These are phyloP conservation scores for Ceriops zippeliana DNA, from an alignment of 345 rosid genomes.

Conservation along the genomic window DNA sequence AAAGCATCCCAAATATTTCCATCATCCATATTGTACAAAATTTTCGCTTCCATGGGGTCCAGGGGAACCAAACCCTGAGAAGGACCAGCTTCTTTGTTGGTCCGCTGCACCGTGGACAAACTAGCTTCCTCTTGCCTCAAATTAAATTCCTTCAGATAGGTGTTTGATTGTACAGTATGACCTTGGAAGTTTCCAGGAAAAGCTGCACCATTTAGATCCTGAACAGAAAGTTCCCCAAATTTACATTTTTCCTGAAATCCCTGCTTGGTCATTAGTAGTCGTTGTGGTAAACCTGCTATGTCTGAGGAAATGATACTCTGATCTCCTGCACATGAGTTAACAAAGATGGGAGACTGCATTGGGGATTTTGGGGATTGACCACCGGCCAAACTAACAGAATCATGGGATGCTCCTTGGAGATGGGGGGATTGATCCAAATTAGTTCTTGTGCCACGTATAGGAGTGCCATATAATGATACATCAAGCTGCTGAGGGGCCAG, in stretches of 20 bases:
- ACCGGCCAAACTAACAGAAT: conserved; percentile 28
- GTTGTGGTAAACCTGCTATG: conserved; percentile 31
- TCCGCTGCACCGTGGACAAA: conserved; percentile 40
- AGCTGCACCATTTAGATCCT: conserved; percentile 31
- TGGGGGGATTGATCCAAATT: conserved; percentile 10
- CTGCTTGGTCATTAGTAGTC: conserved; percentile 32
- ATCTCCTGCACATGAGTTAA: conserved; percentile 31
- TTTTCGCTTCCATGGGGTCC: conserved; percentile 86
- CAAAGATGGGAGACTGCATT: conserved; percentile 27
- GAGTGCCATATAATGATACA: conserved; percentile 48
- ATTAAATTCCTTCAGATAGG: conserved; percentile 30
- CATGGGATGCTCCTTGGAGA: conserved; percentile 18
- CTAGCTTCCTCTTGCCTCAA: conserved; percentile 44
- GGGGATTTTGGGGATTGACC: conserved; percentile 38
- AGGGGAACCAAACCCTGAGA: conserved; percentile 52
- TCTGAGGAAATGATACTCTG: conserved; percentile 29
- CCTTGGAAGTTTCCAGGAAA: conserved; percentile 29
- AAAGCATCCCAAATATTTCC: conserved; percentile 68
- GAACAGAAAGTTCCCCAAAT: conserved; percentile 37
- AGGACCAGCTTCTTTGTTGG: conserved; percentile 23
- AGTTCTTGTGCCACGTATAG: conserved; percentile 42
- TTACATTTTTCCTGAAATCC: conserved; percentile 39
- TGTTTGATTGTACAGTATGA: conserved; percentile 29
- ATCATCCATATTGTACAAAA: conserved; percentile 82
- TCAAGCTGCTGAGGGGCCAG: conserved; percentile 48